phyloP scores from a whole-genome alignment of 345 rosid genomes.

The Eucalyptus sideroxylon region DNA sequence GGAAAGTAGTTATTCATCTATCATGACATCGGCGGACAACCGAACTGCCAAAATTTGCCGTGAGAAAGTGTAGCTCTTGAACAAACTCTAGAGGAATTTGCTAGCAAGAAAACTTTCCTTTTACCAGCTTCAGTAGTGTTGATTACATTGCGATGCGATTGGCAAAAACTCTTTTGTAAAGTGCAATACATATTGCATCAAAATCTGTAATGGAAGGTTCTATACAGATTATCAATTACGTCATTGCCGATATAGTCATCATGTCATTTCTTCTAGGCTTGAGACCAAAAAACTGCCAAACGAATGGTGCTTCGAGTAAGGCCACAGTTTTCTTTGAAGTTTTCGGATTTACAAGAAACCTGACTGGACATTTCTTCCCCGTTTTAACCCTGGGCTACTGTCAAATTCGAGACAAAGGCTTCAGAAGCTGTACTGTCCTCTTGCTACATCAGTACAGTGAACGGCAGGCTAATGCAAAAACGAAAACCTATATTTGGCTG shows the following conservation, averaged over 20 bases:
- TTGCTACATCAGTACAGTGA: background rate
- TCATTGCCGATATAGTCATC: background rate
- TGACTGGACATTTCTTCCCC: background rate
- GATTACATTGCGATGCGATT: background rate
- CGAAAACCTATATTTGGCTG: background rate
- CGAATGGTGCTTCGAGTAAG: background rate
- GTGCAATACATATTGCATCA: background rate
- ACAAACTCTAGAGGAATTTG: background rate
- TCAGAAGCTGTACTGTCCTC: background rate
- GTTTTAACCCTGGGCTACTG: background rate
- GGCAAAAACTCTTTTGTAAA: background rate
- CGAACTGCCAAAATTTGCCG: constrained; percentile 11
- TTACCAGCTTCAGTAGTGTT: background rate
- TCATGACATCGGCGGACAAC: constrained; percentile 8
- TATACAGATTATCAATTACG: background rate
- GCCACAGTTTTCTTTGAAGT: background rate
- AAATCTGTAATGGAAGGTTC: background rate
- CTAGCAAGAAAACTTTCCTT: background rate
- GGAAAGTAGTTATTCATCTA: constrained; percentile 8
- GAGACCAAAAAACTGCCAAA: background rate
- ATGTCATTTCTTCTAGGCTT: background rate
- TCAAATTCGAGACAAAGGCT: background rate
- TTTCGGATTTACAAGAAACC: background rate
- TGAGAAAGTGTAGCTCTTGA: background rate
- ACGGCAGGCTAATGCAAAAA: background rate